Conservation (phyloP, 2,329 filamentous ascomycete species). For the Fusarium sp. region DNA sequence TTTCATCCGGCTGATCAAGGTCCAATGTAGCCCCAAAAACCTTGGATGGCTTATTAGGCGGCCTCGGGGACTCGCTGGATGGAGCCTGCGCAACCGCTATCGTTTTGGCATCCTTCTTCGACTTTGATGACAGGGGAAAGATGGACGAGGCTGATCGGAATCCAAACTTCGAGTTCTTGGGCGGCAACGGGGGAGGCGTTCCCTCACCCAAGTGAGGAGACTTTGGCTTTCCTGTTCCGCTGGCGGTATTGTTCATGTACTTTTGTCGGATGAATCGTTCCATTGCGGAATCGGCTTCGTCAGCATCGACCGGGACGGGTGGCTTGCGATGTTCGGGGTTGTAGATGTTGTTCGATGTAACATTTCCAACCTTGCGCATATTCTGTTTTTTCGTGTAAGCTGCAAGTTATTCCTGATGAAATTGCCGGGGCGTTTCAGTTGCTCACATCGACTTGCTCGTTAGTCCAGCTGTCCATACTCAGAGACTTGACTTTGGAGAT, state of each 20-base stretch:
- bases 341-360: conserved; percentile 85
- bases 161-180: conserved; percentile 70
- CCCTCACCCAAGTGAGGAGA: conserved; percentile 62
- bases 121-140: conserved; percentile 70
- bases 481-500: conserved; percentile 98
- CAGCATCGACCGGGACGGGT: conserved; percentile 86
- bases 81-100: conserved; percentile 43
- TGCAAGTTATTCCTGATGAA: not conserved
- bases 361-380: conserved; percentile 94
- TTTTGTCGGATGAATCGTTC: conserved; percentile 95
- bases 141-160: conserved; percentile 73
- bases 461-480: conserved; percentile 98
- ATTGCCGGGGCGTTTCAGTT: not conserved
- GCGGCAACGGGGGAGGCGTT: conserved; percentile 68
- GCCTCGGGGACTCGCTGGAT: conserved; percentile 53
- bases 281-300: conserved; percentile 94
- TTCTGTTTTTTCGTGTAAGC: conserved; percentile 65
- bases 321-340: conserved; percentile 87
- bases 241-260: conserved; percentile 73
- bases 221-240: conserved; percentile 52
- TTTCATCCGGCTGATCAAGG: conserved; percentile 63
- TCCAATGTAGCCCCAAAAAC: conserved; percentile 76
- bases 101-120: conserved; percentile 64
- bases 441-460: conserved; percentile 93
- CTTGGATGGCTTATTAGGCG: conserved; percentile 72